These are phyloP conservation scores for Fraxinus cuspidata DNA, from an alignment of 257 asterid genomes.

Conservation along the genomic window DNA sequence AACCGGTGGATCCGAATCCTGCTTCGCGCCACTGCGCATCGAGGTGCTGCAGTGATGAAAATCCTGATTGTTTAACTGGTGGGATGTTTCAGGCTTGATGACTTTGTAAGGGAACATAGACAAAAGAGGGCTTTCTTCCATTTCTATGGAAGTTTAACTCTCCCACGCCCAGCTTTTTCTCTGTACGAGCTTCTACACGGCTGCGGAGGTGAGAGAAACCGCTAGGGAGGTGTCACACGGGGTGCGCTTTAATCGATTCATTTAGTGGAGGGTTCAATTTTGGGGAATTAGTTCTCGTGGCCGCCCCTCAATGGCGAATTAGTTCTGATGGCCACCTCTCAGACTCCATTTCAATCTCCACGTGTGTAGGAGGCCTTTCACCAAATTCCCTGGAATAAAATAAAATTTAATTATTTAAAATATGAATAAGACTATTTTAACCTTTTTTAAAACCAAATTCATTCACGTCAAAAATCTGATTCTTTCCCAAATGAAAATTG, in stretches of 20 bases:
- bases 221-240: background rate
- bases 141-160: background rate
- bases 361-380: too few species aligned
- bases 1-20: constrained; percentile 15
- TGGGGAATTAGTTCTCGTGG: too few species aligned
- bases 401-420: too few species aligned
- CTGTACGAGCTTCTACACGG: background rate
- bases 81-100: constrained; percentile 22
- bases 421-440: too few species aligned
- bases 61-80: constrained; percentile 16
- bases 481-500: too few species aligned
- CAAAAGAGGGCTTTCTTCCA: constrained; percentile 26
- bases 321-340: too few species aligned
- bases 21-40: constrained; percentile 13
- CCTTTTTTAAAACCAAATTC: too few species aligned
- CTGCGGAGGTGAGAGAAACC: background rate
- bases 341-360: too few species aligned
- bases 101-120: constrained; percentile 18
- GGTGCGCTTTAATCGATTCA: background rate
- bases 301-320: too few species aligned
- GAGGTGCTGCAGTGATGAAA: constrained; percentile 1
- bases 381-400: too few species aligned
- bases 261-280: background rate
- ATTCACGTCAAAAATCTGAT: too few species aligned
- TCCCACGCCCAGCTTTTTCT: background rate